Base-by-base conservation (phyloP, 2,329 filamentous ascomycete species). In the Penicillium crustosum region DNA sequence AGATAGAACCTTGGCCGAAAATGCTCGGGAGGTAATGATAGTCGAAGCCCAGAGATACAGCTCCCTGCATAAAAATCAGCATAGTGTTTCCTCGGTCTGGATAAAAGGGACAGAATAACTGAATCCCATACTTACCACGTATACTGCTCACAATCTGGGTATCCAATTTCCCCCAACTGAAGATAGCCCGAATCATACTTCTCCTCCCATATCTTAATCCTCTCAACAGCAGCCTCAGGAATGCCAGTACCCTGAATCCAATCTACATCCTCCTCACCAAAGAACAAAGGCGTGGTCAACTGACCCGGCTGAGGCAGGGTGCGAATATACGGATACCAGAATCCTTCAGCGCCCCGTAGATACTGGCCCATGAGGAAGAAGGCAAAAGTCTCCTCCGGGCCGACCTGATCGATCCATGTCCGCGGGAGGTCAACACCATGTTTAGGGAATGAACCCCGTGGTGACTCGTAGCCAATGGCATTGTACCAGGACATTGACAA, bases 341-440 rank as follows among this genome's bases (percentile, higher is more conserved):
- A 85, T 0, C 88, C 89, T 2, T 79, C 67, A 2, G 73, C 55
- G 1, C 82, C 83, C 2, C 81, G 73, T 33, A 91, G 77, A 67
- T 85, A 86, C 70, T 92, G 85, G 60, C 87, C 84, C 68, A 89
- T 80, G 6, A 92, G 79, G 61, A 89, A 88, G 73, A 91, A 88
- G 4, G 87, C 82, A 9, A 85, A 82, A 49, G 87, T 74, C 56
- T 89, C 83, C 63, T 89, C 83, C 0, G 85, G 81, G 1, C 82
- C 81, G 2, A 81, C 72, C 5, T 68, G 66, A 1, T 77, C 65
- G 47, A 88, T 71, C 62, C 89, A 85, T 1, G 68, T 67, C 0
- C 63, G 49, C 0, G 84, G 81, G 47, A 89, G 83, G 6, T 64
- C 57, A 15, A 77, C 61, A 1, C 66, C 73, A 47, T 76, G 72